Evolutionary conservation across 331 rosid species (phyloP).

Genomic region (Cucumis variabilis): DNA sequence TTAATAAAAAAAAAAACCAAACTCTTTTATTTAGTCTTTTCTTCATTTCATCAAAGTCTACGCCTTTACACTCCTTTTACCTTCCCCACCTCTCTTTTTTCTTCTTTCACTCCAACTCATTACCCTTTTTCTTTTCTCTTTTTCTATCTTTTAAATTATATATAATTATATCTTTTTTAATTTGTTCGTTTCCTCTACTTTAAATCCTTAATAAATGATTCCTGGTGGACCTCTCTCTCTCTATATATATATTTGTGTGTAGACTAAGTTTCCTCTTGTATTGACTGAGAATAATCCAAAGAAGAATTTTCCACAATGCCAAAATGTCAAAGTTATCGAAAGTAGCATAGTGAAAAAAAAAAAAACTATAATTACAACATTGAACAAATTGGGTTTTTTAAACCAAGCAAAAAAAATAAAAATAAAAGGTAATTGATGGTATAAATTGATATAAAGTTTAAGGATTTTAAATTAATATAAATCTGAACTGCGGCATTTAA

Average conservation of each 20-base stretch:
- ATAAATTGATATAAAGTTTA: too few relatives aligned
- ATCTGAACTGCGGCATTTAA: too few relatives aligned
- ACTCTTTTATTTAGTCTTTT: neutral
- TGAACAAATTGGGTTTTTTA: neutral
- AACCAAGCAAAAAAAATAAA: neutral
- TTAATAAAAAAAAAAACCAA: neutral
- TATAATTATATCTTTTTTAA: too few relatives aligned
- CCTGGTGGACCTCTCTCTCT: neutral
- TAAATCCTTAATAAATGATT: neutral
- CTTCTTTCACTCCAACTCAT: neutral
- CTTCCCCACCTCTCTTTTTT: neutral
- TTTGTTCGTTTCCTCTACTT: too few relatives aligned
- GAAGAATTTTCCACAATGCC: conserved; percentile 1
- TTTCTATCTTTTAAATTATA: neutral
- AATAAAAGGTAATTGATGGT: too few relatives aligned
- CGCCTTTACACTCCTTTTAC: neutral
- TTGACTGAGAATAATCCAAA: conserved; percentile 22
- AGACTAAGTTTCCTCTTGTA: neutral
- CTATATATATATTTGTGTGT: neutral
- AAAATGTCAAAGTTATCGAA: neutral
- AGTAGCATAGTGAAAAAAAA: neutral
- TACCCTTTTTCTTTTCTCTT: neutral
- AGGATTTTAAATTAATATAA: too few relatives aligned
- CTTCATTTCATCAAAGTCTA: neutral
- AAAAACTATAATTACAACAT: neutral